phyloP scores from a whole-genome alignment of 768 basidiomycete species.

The Boletus edulis region DNA sequence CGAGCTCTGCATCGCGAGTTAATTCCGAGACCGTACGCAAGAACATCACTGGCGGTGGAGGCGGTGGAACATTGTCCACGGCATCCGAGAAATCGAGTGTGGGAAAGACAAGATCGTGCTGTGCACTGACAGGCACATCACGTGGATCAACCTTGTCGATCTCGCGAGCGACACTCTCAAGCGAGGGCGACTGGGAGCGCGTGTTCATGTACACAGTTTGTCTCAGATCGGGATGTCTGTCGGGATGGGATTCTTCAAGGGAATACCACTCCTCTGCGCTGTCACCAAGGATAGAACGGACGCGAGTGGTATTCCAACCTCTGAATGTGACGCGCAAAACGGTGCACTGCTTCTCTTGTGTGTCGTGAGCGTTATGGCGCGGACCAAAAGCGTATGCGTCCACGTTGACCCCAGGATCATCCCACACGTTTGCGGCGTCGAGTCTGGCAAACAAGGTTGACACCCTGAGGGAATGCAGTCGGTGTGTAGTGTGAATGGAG shows the following conservation, averaged over 20 bases:
- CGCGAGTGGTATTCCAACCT: constrained; percentile 69
- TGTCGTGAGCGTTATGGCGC: constrained; percentile 23
- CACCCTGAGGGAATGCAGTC: constrained; percentile 60
- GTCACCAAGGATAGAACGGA: constrained; percentile 67
- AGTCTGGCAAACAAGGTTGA: constrained; percentile 68
- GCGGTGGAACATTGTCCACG: background rate
- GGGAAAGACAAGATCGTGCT: constrained; percentile 72
- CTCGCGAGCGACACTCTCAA: constrained; percentile 10
- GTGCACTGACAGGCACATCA: constrained; percentile 41
- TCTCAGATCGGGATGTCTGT: constrained; percentile 7
- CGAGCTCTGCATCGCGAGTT: constrained; percentile 5
- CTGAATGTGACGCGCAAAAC: constrained; percentile 66
- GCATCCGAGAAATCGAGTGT: constrained; percentile 59
- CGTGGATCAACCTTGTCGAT: background rate
- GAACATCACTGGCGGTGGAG: constrained; percentile 16
- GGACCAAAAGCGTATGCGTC: constrained; percentile 61
- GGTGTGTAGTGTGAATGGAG: constrained; percentile 50
- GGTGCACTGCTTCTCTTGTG: constrained; percentile 55
- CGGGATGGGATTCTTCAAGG: constrained; percentile 51
- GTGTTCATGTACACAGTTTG: background rate
- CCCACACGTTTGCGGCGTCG: constrained; percentile 68
- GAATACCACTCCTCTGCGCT: constrained; percentile 74
- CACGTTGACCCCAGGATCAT: constrained; percentile 44
- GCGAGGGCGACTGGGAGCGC: background rate
- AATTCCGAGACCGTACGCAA: constrained; percentile 27